A percentile compares a stretch with the other conserved stretches of the same genome.
Conservation (phyloP, 805 yeast genomes). For the Scheffersomyces ergatensis region DNA sequence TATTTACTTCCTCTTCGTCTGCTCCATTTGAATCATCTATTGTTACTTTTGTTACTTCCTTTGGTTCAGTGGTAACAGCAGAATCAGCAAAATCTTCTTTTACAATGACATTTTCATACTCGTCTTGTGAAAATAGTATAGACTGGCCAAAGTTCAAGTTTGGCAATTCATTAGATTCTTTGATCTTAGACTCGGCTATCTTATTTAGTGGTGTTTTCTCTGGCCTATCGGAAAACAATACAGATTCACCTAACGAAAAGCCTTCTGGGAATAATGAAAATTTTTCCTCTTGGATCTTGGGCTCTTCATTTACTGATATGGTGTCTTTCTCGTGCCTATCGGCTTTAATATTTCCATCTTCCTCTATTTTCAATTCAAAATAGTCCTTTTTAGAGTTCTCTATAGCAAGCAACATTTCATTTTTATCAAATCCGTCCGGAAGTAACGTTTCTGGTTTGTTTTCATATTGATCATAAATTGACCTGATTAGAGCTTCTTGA, state of each 20-base stretch:
- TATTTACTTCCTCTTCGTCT: conserved; percentile 1
- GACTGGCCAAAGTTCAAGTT: neutral
- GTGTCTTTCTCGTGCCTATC: neutral
- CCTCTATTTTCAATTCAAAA: conserved; percentile 21
- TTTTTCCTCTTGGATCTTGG: neutral
- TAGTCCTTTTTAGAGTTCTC: conserved; percentile 46
- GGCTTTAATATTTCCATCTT: conserved; percentile 14
- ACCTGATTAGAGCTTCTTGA: conserved; percentile 31
- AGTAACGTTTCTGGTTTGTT: conserved; percentile 2
- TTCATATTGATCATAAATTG: conserved; percentile 31
- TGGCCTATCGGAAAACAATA: conserved; percentile 12
- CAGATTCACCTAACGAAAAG: conserved; percentile 14
- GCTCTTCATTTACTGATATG: neutral
- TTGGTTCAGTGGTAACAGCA: neutral
- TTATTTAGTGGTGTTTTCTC: neutral
- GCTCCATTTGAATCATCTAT: neutral
- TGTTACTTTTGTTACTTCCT: conserved; percentile 1
- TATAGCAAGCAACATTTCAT: conserved; percentile 46
- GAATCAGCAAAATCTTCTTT: neutral
- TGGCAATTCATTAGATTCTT: neutral
- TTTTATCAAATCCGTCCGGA: conserved; percentile 21
- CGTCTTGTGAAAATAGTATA: neutral
- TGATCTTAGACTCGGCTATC: neutral
- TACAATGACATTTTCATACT: neutral
- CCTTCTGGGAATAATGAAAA: no score